Evolutionary conservation across 139 green algal genomes (phyloP), one percentile per base, ranked within the genome.

Genomic region (Astrephomene gubernaculifera): DNA sequence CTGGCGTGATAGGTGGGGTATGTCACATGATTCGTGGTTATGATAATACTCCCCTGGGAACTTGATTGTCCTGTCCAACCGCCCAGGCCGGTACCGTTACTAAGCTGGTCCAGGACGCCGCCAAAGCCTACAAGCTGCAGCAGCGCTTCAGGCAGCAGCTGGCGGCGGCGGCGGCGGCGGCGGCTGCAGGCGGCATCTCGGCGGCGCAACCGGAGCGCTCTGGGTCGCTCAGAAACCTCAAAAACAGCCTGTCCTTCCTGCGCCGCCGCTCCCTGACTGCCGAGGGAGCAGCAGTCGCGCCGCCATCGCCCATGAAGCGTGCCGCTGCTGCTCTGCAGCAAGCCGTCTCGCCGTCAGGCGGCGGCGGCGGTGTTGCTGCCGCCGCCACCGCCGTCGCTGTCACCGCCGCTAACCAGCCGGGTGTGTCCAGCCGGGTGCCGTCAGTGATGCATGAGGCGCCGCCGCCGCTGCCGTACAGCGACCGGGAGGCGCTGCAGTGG

Each of bases 401-500:
- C 54, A n/a, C n/a, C n/a, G n/a, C n/a, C n/a, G n/a, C n/a, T n/a
- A n/a, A n/a, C n/a, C n/a, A n/a, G n/a, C n/a, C n/a, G n/a, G 54
- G 72, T 35, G 17, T 35, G 45, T 65, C 33, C 8, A 52, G 27
- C 19, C 70, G 70, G 70, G 43, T 63, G 70, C 49, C 39, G 33
- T 67, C 35, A 2, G 4, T 70, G 43, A 67, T 35, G 53, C 29
- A 35, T 4, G 33, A 71, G n/a, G 27, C 44, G 38, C 54, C 63
- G 65, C 35, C 36, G 38, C 22, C 29, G 38, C 76, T 85, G 65
- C 79, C 79, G 44, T 85, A 85, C 64, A 68, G 31, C 14, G 79
- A 85, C 44, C 44, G 44, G 17, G 79, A 85, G 79, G 79, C 79
- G 64, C 44, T 85, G 43, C 31, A 52, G 7, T 85, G 79, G 79